Base-by-base conservation (phyloP, 2,329 filamentous ascomycete species). In the Fusarium sp. region DNA sequence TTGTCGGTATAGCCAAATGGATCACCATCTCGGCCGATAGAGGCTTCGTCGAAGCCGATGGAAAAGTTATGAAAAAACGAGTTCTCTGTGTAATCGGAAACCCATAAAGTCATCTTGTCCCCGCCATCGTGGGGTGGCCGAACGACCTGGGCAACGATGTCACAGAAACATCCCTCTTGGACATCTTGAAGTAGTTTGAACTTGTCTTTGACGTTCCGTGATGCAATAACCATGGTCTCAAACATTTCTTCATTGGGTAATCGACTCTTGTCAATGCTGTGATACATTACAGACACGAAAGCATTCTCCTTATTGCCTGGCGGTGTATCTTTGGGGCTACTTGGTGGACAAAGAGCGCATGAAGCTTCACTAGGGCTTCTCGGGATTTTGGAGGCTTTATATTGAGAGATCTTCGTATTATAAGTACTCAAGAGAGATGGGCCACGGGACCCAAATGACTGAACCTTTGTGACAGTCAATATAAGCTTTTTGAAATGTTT, bases 31-130 rank as follows among this genome's bases (percentile, higher is more conserved):
- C 81, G 82, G 10, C 80, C 75, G 12, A 80, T 80, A 3, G 80
- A 74, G 26, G 70, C 77, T 30, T 79, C 78, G 66, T 77, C 81
- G 17, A 78, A 76, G 55, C 77, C 77, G 62, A 79, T 81, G 42
- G 67, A 72, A 62, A 75, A 90, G 41, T 90, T 82, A 73, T 87
- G 91, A 66, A 98, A 90, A 2, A 78, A 68, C 0, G 85, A 78
- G 77, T 98, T 94, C 57, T 89, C 83, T 0, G 94, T 97, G 80
- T 95, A 98, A 81, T 98, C 95, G 0, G 93, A 93, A 24, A 97
- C 84, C 85, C 95, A 95, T 1, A 98, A 73, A 10, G 90, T 89
- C 18, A 89, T 82, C 64, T 82, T 88, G 32, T 87, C 85, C 28
- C 79, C 78, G 12, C 75, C 26, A 36, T 85, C 82, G 48, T 81